A percentile compares a stretch with the other conserved stretches of the same genome.
Conservation (phyloP, 805 yeast species). For the Gaillardinia entomophila region DNA sequence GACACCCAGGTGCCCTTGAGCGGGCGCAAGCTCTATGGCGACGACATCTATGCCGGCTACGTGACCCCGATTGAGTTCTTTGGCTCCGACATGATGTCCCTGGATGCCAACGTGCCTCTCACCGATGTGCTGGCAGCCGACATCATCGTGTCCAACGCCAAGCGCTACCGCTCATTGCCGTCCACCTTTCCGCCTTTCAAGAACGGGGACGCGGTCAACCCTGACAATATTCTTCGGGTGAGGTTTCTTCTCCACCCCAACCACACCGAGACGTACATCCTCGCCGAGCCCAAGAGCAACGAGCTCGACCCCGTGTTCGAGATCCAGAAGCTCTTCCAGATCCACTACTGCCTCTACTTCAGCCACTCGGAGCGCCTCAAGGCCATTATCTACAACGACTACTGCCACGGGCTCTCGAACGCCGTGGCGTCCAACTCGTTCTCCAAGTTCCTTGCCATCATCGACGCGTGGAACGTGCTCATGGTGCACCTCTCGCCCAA, state of each 20-base stretch:
- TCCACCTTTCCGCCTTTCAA: constrained; percentile 31
- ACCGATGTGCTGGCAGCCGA: constrained; percentile 26
- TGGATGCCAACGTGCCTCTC: constrained; percentile 11
- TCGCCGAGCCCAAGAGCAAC: constrained; percentile 48
- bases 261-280: constrained; percentile 43
- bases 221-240: constrained; percentile 22
- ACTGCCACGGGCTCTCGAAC: constrained; percentile 23
- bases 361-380: constrained; percentile 29
- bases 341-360: constrained; percentile 35
- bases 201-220: constrained; percentile 12
- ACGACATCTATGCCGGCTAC: constrained; percentile 9
- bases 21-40: constrained; percentile 11
- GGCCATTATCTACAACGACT: constrained; percentile 26
- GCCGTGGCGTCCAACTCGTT: constrained; percentile 29
- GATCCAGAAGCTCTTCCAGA: constrained; percentile 42
- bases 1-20: constrained; percentile 21
- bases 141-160: constrained; percentile 21
- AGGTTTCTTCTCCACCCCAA: constrained; percentile 29
- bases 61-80: constrained; percentile 5
- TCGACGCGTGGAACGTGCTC: constrained; percentile 37
- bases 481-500: constrained; percentile 35
- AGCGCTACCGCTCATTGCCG: constrained; percentile 28
- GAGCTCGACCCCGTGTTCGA: constrained; percentile 62
- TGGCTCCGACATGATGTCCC: too few relatives aligned
- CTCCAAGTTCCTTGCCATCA: constrained; percentile 25